Percentiles rank a stretch among this genome's conserved stretches.
These are phyloP conservation scores for Phaseolus coccineus DNA, from an alignment of 331 rosid genomes.

Conservation along the genomic window DNA sequence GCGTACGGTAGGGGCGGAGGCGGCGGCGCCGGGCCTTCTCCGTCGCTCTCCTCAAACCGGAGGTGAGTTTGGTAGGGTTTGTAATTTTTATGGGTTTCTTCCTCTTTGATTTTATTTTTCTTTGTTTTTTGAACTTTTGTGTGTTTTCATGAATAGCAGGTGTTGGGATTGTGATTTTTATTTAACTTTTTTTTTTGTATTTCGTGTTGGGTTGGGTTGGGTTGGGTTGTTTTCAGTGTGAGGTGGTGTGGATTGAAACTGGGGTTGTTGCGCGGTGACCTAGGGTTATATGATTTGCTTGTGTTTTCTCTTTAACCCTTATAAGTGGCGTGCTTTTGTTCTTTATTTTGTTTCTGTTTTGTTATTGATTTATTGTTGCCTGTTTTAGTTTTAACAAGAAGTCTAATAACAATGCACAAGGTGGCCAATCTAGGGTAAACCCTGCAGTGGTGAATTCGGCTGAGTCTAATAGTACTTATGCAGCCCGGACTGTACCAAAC, in stretches of 20 bases:
- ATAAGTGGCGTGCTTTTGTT: not conserved
- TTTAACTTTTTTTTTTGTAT: not conserved
- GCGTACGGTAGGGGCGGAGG: slow-evolving; percentile 65
- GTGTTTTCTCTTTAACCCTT: not conserved
- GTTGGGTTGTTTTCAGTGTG: slow-evolving; percentile 18
- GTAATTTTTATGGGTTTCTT: not conserved
- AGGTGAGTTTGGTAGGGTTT: slow-evolving; percentile 62
- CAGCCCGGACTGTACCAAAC: slow-evolving; percentile 62
- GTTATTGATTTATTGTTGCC: slow-evolving; percentile 42
- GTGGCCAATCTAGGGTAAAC: slow-evolving; percentile 85
- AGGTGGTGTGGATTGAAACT: slow-evolving; percentile 12
- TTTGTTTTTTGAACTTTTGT: not conserved
- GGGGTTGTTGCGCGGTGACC: not conserved
- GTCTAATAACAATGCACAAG: slow-evolving; percentile 85
- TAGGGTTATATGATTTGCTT: slow-evolving; percentile 8
- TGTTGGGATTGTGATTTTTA: slow-evolving; percentile 14
- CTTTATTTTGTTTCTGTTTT: not conserved
- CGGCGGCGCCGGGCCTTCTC: slow-evolving; percentile 82
- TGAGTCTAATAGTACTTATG: slow-evolving; percentile 58
- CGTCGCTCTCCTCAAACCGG: slow-evolving; percentile 61
- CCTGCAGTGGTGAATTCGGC: slow-evolving; percentile 59
- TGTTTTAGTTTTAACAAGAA: slow-evolving; percentile 69
- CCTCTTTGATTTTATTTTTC: not conserved
- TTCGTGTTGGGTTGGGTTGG: not conserved
- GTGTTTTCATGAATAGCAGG: slow-evolving; percentile 5